These are phyloP conservation scores for Acer campestre DNA, from an alignment of 345 rosid species.

Conservation along the genomic window DNA sequence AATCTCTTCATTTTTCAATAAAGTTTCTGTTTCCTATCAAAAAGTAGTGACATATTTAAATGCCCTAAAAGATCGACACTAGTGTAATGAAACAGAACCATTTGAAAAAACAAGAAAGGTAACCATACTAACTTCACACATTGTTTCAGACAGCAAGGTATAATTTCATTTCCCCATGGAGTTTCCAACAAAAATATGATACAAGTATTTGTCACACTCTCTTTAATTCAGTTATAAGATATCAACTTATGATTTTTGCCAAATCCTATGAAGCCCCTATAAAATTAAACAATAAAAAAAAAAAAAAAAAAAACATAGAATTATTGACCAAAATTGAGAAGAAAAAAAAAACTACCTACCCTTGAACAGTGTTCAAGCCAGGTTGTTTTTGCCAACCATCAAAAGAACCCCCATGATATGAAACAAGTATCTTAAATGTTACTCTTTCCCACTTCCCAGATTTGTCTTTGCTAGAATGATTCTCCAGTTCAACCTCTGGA, in stretches of 20 bases:
- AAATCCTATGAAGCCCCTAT: no score
- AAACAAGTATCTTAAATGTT: conserved; percentile 73
- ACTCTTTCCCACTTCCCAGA: conserved; percentile 82
- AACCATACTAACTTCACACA: no score
- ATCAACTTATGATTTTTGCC: no score
- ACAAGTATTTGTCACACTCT: neutral
- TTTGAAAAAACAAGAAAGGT: no score
- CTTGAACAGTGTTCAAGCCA: conserved; percentile 80
- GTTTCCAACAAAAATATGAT: neutral
- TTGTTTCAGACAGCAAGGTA: neutral
- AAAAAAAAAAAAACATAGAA: neutral
- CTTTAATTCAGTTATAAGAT: no score
- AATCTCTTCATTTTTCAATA: no score
- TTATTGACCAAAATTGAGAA: conserved; percentile 6
- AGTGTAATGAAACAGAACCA: no score
- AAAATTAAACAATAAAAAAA: neutral
- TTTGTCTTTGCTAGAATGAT: conserved; percentile 38
- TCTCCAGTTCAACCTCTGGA: conserved; percentile 33
- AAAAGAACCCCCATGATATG: conserved; percentile 80
- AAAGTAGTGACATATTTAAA: no score
- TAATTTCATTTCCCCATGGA: neutral
- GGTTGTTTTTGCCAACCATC: conserved; percentile 99
- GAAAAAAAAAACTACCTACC: conserved; percentile 42
- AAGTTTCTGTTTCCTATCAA: no score
- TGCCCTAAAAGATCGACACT: no score